Evolutionary conservation across 495 filamentous ascomycete genomes (phyloP), one percentile per base, ranked within the genome.

Genomic region (Cercophora newfieldiana): DNA sequence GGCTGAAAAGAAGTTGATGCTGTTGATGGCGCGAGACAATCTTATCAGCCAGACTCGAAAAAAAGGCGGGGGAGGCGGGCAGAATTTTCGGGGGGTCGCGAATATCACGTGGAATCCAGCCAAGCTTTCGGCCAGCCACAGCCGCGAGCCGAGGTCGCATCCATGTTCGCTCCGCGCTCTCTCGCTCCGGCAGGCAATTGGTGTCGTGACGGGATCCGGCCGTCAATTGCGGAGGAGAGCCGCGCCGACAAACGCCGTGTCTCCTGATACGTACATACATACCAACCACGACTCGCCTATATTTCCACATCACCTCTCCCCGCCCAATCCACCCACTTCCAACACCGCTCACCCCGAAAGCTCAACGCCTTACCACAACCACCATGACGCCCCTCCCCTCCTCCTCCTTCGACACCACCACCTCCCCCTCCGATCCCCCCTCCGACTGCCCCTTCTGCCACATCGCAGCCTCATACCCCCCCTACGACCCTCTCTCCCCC

Each of bases 401-500:
- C 28, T 48, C 64, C 58, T 3, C 53, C 10, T 24, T 58, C 65
- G 57, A 22, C 63, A 19, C 57, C 65, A 30, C 44, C 1, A 22
- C 62, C 56, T 30, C 58, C 51, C 64, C 61, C 61, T 21, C 48
- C 26, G 33, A 49, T 50, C 19, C 49, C 21, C 22, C 22, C 18
- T 24, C 68, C 10, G 24, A 66, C 33, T 92, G 90, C 66, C 84
- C 90, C 47, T 92, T 92, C 78, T 92, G 90, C 80, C 74, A 70
- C 49, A 92, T 92, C 66, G 78, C 87, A 7, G 19, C 63, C 26
- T 58, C 68, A 66, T 82, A 76, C 75, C 76, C 74, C 48, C 82
- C 80, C 64, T 85, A 73, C 77, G 76, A 71, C 29, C 79, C 77
- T 10, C 73, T 61, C 68, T 56, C 58, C 56, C 82, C 75, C 10